Conservation (phyloP, 129 eudicot species). For the Chrysanthemum makinoi region DNA sequence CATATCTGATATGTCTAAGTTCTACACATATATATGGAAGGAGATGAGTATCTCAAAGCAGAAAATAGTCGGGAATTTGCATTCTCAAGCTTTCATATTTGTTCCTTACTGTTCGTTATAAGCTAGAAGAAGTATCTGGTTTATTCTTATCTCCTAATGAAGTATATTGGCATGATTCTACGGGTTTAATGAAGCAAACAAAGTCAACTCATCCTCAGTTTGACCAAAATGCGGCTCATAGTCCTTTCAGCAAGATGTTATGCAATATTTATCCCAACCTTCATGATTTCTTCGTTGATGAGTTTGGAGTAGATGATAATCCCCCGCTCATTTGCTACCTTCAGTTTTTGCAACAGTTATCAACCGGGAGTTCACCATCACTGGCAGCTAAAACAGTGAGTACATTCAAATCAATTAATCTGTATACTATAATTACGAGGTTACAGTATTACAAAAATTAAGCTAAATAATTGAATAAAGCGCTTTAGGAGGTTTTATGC, state of each 20-base stretch:
- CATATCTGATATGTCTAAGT: constrained; percentile 63
- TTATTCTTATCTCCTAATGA: constrained; percentile 51
- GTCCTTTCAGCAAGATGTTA: constrained; percentile 38
- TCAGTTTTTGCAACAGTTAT: constrained; percentile 55
- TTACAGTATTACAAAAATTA: no score
- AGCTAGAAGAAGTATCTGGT: constrained; percentile 54
- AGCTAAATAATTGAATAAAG: no score
- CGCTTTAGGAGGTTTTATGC: not conserved
- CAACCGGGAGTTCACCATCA: constrained; percentile 42
- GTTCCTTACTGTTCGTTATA: constrained; percentile 2
- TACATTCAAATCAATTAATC: not conserved
- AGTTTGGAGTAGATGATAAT: constrained; percentile 62
- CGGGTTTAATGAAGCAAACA: constrained; percentile 42
- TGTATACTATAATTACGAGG: no score
- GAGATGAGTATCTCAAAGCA: constrained; percentile 48
- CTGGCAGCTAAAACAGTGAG: constrained; percentile 56
- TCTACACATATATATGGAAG: constrained; percentile 60
- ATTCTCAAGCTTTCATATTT: constrained; percentile 11
- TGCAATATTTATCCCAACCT: constrained; percentile 52
- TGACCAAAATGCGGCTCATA: constrained; percentile 12
- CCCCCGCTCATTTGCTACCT: constrained; percentile 53
- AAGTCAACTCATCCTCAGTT: constrained; percentile 22
- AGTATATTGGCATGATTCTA: constrained; percentile 68
- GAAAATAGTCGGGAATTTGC: constrained; percentile 42
- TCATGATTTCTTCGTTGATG: constrained; percentile 62